phyloP scores from a whole-genome alignment of 371 early-diverging fungal genomes.

The Mucor velutinosus region DNA sequence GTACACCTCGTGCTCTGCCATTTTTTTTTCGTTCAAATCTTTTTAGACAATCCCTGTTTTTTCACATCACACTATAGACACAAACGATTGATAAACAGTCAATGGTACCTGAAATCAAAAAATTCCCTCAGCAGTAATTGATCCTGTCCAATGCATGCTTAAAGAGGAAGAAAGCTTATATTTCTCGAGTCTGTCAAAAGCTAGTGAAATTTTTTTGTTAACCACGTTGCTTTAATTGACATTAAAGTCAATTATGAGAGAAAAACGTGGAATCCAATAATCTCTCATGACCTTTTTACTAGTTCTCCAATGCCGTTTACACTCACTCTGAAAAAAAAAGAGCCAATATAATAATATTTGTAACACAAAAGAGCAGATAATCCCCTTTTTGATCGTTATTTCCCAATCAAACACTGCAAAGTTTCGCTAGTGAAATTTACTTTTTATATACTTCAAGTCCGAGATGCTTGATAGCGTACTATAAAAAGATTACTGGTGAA shows the following conservation, averaged over 20 bases:
- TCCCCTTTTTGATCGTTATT: not conserved
- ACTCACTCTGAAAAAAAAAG: not conserved
- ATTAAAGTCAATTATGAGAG: not conserved
- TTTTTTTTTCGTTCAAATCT: not conserved
- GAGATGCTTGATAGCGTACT: not conserved
- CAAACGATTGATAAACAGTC: not conserved
- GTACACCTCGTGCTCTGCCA: constrained; percentile 1
- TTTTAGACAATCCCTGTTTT: not conserved
- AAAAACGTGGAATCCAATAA: not conserved
- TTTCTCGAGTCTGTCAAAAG: not conserved
- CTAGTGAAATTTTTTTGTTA: not conserved
- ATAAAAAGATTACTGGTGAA: not conserved
- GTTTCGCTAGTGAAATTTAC: not conserved
- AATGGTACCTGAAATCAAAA: not conserved
- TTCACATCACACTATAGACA: not conserved
- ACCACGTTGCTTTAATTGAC: not conserved
- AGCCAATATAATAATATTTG: not conserved
- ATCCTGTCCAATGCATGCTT: not conserved
- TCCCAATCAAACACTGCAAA: constrained; percentile 1
- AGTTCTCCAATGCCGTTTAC: not conserved
- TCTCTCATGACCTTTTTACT: constrained; percentile 4
- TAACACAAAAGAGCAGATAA: not conserved
- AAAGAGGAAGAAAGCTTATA: not conserved
- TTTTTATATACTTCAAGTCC: not conserved
- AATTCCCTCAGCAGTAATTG: not conserved